Percentiles rank a stretch among this genome's conserved stretches.
Conservation (phyloP, 805 yeast genomes). For the Pichia sporocuriosa region DNA sequence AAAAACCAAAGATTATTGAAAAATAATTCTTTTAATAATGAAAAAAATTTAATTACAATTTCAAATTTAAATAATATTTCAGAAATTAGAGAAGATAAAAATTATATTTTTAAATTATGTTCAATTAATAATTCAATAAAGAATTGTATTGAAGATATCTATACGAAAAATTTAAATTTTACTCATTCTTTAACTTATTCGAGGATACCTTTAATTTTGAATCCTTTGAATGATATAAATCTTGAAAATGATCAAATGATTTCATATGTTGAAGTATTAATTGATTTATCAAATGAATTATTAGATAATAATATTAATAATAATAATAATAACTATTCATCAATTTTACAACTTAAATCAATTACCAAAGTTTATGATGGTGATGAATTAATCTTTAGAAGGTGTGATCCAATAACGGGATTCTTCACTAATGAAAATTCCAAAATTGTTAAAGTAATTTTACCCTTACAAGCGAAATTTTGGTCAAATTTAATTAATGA, state of each 20-base stretch:
- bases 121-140: constrained; percentile 14
- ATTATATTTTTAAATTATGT: constrained; percentile 18
- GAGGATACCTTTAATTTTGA: constrained; percentile 20
- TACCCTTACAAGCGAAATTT: constrained; percentile 28
- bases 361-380: constrained; percentile 22
- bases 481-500: constrained; percentile 29
- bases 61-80: constrained; percentile 20
- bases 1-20: constrained; percentile 5
- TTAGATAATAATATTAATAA: too few relatives aligned
- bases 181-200: constrained; percentile 25
- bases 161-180: constrained; percentile 11
- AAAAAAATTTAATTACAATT: constrained; percentile 13
- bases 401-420: constrained; percentile 28
- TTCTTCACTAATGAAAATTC: constrained; percentile 18
- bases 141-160: constrained; percentile 23
- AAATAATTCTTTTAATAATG: constrained; percentile 1
- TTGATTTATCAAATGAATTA: constrained; percentile 21
- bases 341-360: constrained; percentile 25
- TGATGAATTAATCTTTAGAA: constrained; percentile 18
- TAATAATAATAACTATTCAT: constrained; percentile 20
- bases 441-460: constrained; percentile 19
- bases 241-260: constrained; percentile 25
- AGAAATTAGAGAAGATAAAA: constrained; percentile 22
- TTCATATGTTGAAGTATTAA: constrained; percentile 21
- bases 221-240: constrained; percentile 16